Evolutionary conservation across 441 rosid species (phyloP), one percentile per base, ranked within the genome.

Genomic region (Gossypium gossypioides): DNA sequence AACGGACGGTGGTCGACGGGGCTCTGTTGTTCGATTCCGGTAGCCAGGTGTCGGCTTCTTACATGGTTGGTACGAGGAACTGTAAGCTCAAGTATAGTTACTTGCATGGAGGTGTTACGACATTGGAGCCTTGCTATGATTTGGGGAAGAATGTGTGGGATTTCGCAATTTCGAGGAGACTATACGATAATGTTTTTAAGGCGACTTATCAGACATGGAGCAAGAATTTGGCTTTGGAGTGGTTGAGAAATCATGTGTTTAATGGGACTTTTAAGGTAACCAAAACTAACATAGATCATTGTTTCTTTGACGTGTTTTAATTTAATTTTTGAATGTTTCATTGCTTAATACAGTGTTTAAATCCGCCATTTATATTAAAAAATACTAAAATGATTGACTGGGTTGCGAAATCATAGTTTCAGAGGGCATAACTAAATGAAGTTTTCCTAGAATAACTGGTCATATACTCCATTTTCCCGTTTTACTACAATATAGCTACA

Each of bases 21-120:
- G 68, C 84, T 0, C 79, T 95, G 3, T 77, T 65, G 74, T 63
- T 95, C 16, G 91, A 91, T 83, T 76, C 97, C 7, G 77, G 86
- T 16, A 95, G 89, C 74, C 92, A 92, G 87, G 71, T 95, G n/a
- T 87, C 95, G 0, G 91, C 92, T 24, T 91, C 89, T 84, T 82
- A 92, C 77, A 64, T 84, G 86, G 77, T 89, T 24, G 96, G 99
- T 21, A 74, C 98, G 0, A 82, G 82, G 65, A 89, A 88, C 80
- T 88, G 95, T 80, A 95, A 91, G 88, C 76, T 95, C 80, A 95
- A 91, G 85, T 92, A 95, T 69, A 83, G 84, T 10, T 89, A 95
- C 72, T 77, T 83, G n/a, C 98, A 88, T 67, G 70, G 76, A 71
- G 91, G 87, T 61, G 46, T 82, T 34, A 88, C 93, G 50, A 87